Conservation (phyloP, 768 basidiomycete species). For the Phanerochaete sordida region DNA sequence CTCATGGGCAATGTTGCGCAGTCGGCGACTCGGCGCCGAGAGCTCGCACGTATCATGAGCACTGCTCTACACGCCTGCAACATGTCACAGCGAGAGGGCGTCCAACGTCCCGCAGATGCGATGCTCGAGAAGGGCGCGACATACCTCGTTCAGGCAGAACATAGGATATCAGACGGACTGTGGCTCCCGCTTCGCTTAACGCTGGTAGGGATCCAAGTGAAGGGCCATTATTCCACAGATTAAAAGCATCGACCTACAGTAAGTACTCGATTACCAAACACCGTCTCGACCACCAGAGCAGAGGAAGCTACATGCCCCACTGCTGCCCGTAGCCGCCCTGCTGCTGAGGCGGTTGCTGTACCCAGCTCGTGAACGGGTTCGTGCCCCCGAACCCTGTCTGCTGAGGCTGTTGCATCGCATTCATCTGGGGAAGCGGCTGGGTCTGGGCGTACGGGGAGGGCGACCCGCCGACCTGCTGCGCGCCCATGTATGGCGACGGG, state of each 20-base stretch:
- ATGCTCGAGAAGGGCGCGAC: too few relatives aligned
- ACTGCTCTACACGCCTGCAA: too few relatives aligned
- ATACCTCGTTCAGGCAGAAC: too few relatives aligned
- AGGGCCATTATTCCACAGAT: neutral
- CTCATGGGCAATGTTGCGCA: too few relatives aligned
- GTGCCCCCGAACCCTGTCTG: constrained; percentile 3
- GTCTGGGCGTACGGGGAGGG: constrained; percentile 2
- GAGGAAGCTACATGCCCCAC: constrained; percentile 1
- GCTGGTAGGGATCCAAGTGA: neutral
- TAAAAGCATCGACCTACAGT: neutral
- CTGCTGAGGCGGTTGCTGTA: constrained; percentile 19
- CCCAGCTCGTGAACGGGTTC: constrained; percentile 26
- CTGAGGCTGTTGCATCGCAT: neutral
- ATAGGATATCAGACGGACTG: too few relatives aligned
- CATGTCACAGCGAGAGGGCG: too few relatives aligned
- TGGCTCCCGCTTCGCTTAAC: too few relatives aligned
- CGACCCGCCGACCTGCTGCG: neutral
- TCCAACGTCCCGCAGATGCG: too few relatives aligned
- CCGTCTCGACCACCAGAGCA: neutral
- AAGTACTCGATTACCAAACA: neutral
- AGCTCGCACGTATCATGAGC: too few relatives aligned
- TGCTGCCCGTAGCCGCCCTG: neutral
- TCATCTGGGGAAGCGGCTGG: constrained; percentile 2
- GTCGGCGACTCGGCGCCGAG: too few relatives aligned
- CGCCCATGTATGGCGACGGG: constrained; percentile 10